These are phyloP conservation scores for Oryza punctata DNA, from an alignment of 176 grass and related monocot genomes.

Conservation along the genomic window DNA sequence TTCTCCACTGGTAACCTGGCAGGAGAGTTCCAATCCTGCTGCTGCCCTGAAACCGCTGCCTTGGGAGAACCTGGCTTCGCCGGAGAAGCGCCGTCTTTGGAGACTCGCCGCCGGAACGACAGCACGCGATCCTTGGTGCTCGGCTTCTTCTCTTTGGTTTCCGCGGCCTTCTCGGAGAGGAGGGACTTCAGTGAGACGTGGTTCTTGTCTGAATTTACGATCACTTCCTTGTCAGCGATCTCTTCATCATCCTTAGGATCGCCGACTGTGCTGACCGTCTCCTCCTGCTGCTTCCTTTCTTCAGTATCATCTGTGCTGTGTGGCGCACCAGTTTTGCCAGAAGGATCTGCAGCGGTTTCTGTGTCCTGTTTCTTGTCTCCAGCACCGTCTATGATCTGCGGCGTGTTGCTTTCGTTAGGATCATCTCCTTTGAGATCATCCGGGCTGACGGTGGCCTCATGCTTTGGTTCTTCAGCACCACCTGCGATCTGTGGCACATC, in stretches of 20 bases:
- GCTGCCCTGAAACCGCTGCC: slow-evolving; percentile 33
- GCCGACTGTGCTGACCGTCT: background rate
- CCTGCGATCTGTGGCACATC: background rate
- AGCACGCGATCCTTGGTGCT: slow-evolving; percentile 40
- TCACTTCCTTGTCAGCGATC: slow-evolving; percentile 47
- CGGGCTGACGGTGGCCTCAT: background rate
- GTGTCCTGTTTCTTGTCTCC: background rate
- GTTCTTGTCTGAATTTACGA: slow-evolving; percentile 42
- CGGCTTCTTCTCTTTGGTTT: slow-evolving; percentile 45
- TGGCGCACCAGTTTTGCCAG: background rate
- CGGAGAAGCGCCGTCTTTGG: slow-evolving; percentile 13
- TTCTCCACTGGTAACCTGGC: slow-evolving; percentile 55
- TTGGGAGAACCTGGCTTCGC: slow-evolving; percentile 31
- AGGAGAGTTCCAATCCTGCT: slow-evolving; percentile 65
- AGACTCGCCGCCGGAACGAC: slow-evolving; percentile 34
- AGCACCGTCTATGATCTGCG: background rate
- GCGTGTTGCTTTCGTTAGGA: background rate
- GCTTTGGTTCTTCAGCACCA: slow-evolving; percentile 10
- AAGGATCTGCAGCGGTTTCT: background rate
- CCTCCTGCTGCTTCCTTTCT: slow-evolving; percentile 8
- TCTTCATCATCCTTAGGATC: slow-evolving; percentile 35
- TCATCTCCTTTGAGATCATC: slow-evolving; percentile 5
- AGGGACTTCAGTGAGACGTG: slow-evolving; percentile 58
- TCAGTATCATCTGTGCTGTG: background rate
- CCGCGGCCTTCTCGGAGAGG: slow-evolving; percentile 47